Base-by-base conservation (phyloP, 345 rosid species). In the Syzygium oleosum region DNA sequence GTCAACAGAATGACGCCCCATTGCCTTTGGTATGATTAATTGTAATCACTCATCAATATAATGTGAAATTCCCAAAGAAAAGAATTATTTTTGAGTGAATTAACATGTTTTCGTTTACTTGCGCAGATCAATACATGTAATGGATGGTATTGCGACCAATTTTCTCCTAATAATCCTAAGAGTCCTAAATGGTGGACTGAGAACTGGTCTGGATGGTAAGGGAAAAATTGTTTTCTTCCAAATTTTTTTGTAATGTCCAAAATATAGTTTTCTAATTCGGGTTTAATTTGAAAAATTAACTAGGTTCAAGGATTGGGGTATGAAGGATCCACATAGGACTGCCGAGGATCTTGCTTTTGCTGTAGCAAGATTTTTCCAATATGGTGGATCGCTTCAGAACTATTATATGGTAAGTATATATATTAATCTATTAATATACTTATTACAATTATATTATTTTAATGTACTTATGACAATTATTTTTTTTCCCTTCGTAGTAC, bases 321-420 rank as follows among this genome's bases (percentile, higher is more conserved):
- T 80, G 14, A 23, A 22, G 63, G 87, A 87, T 27, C 92, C 92
- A 5, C 90, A 85, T 14, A 89, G 93, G 54, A 88, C 93, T 7
- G 92, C 94, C 29, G 93, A 94, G 86, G 95, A 93, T 91, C 59
- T 93, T 49, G 94, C 96, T 14, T 94, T 89, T 88, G 85, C 94
- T 6, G 94, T 94, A 22, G 94, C 92, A 34, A 85, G 93, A 13
- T 93, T 94, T 73, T 90, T 88, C 83, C 94, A 93, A 88, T 1
- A 9, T 27, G 93, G 93, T 12, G 95, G 95, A 51, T 54, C 92
- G 9, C 68, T 92, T 9, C 78, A 87, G 9, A 94, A 94, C 51
- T 93, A 93, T 54, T 94, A 92, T 46, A 92, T 93, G 95, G 96
- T 93, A 34, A 59, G 88, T 31, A 56, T 22, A 25, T 22, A 12